A percentile compares a stretch with the other conserved stretches of the same genome.
Evolutionary conservation across 2,329 filamentous ascomycete genomes (phyloP).

Genomic region (Alternaria solani): DNA sequence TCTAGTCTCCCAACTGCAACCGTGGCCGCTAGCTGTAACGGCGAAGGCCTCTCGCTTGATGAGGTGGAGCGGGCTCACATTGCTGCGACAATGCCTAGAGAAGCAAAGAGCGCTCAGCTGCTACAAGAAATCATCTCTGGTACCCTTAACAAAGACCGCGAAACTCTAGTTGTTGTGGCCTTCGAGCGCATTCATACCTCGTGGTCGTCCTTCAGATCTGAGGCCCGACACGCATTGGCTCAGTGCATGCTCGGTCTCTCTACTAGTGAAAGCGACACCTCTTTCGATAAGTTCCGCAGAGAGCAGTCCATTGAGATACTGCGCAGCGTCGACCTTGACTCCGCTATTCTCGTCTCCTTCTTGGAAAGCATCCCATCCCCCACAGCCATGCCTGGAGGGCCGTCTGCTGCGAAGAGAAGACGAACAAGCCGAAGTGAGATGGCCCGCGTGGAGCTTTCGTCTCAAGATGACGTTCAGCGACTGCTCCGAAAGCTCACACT

Average conservation of each 20-base stretch:
- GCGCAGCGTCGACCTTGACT: slow-evolving; percentile 75
- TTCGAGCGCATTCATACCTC: slow-evolving; percentile 75
- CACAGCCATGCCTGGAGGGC: slow-evolving; percentile 74
- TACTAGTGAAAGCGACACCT: slow-evolving; percentile 52
- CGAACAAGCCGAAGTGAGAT: slow-evolving; percentile 78
- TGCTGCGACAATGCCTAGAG: slow-evolving; percentile 62
- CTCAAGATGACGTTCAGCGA: slow-evolving; percentile 70
- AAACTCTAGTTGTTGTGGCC: slow-evolving; percentile 67
- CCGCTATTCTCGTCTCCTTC: slow-evolving; percentile 74
- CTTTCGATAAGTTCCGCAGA: slow-evolving; percentile 54
- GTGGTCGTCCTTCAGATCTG: slow-evolving; percentile 75
- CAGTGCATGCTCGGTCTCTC: slow-evolving; percentile 70
- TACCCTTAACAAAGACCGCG: slow-evolving; percentile 54
- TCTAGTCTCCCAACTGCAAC: slow-evolving; percentile 62
- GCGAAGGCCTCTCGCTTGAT: slow-evolving; percentile 57
- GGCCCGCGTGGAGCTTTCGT: slow-evolving; percentile 67
- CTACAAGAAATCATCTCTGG: slow-evolving; percentile 62
- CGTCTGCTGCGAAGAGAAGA: slow-evolving; percentile 79
- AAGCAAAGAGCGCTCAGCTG: slow-evolving; percentile 64
- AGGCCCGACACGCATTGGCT: slow-evolving; percentile 67
- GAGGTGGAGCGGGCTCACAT: slow-evolving; percentile 64
- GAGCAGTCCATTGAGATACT: slow-evolving; percentile 73
- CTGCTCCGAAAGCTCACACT: slow-evolving; percentile 81
- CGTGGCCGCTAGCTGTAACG: slow-evolving; percentile 59
- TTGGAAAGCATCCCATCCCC: slow-evolving; percentile 76